Percentiles rank a stretch among this genome's conserved stretches.
phyloP scores from a whole-genome alignment of 805 yeast species.

The Kuraishia hungarica region DNA sequence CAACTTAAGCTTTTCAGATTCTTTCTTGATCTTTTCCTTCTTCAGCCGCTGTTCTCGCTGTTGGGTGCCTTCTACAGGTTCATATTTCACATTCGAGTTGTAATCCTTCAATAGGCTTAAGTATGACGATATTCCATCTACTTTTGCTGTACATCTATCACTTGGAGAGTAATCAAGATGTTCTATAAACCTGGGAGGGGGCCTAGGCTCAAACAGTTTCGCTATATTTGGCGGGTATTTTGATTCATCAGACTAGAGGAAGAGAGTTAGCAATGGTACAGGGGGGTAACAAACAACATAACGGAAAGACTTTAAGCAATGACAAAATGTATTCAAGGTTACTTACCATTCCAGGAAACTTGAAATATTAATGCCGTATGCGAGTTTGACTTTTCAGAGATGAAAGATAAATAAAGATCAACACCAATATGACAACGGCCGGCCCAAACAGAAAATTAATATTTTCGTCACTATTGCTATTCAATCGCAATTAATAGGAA shows the following conservation, averaged over 20 bases:
- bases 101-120: conserved; percentile 20
- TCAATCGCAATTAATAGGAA: no score
- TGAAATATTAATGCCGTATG: no score
- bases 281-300: no score
- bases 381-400: no score
- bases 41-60: conserved; percentile 20
- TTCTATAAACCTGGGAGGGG: conserved; percentile 40
- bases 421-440: no score
- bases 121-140: conserved; percentile 36
- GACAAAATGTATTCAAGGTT: no score
- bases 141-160: conserved; percentile 33
- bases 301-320: background rate
- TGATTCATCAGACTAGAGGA: conserved; percentile 2
- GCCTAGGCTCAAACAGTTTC: conserved; percentile 46
- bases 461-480: no score
- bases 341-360: no score
- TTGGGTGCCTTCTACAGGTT: conserved; percentile 22
- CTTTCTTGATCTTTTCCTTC: conserved; percentile 12
- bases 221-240: conserved; percentile 26
- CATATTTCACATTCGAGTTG: conserved; percentile 17
- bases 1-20: conserved; percentile 23
- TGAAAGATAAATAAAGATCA: no score
- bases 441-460: no score
- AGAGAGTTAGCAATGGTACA: background rate
- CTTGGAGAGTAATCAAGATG: conserved; percentile 44